Conservation (phyloP, 2,329 filamentous ascomycete genomes). For the Reticulascus tulasneorum region DNA sequence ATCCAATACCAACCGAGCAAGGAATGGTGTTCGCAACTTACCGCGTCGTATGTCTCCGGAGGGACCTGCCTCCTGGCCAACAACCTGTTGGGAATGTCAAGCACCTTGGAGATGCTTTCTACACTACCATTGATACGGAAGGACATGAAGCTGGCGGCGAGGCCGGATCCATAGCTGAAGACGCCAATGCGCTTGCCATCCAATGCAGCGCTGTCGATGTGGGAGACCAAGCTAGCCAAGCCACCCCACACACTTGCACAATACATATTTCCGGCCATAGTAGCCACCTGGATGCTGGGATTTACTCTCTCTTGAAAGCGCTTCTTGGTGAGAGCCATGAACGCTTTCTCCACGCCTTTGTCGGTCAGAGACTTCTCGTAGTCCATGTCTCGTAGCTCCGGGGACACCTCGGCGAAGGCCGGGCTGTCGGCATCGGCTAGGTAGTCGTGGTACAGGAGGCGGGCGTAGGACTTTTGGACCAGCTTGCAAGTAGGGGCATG, state of each 20-base stretch:
- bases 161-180: conserved; percentile 76
- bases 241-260: conserved; percentile 72
- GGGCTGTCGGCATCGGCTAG: conserved; percentile 63
- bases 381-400: conserved; percentile 72
- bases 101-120: conserved; percentile 60
- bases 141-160: conserved; percentile 68
- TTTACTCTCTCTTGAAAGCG: conserved; percentile 73
- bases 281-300: conserved; percentile 71
- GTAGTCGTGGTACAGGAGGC: conserved; percentile 83
- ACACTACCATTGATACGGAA: conserved; percentile 71
- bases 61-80: conserved; percentile 61
- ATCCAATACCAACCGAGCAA: background rate
- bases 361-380: conserved; percentile 76
- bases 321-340: conserved; percentile 82
- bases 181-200: conserved; percentile 70
- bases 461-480: conserved; percentile 79
- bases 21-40: conserved; percentile 39
- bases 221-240: conserved; percentile 64
- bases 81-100: conserved; percentile 68
- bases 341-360: conserved; percentile 82
- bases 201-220: conserved; percentile 58
- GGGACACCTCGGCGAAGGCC: conserved; percentile 69
- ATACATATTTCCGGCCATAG: conserved; percentile 69
- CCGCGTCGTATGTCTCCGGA: conserved; percentile 70
- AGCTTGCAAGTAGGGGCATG: conserved; percentile 85